Evolutionary conservation across 2,329 filamentous ascomycete genomes (phyloP).

Genomic region (Uncinocarpus reesii): DNA sequence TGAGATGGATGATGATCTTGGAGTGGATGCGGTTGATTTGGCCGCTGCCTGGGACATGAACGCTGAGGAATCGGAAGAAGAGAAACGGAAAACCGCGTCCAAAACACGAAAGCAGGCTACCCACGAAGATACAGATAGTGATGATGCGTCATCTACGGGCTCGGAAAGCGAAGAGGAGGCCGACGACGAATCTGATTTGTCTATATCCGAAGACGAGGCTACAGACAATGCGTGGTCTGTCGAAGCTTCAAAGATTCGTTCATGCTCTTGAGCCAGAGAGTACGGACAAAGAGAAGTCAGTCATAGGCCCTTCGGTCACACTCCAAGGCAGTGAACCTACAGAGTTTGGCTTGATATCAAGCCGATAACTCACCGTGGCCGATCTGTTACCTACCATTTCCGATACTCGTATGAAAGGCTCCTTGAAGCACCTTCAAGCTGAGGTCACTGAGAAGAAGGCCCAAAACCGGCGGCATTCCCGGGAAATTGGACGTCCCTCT

Average conservation of each 20-base stretch:
- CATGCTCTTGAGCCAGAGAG: conserved; percentile 48
- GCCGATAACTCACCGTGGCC: conserved; percentile 60
- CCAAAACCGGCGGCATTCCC: conserved; percentile 44
- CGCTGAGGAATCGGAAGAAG: conserved; percentile 40
- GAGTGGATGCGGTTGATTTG: conserved; percentile 54
- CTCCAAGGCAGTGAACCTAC: conserved; percentile 54
- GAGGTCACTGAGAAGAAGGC: conserved; percentile 34
- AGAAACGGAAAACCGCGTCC: conserved; percentile 20
- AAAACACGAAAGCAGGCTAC: conserved; percentile 26
- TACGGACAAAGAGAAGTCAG: conserved; percentile 27
- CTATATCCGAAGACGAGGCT: conserved; percentile 39
- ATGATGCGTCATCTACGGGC: conserved; percentile 39
- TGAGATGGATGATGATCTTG: conserved; percentile 53
- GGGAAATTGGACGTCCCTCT: conserved; percentile 74
- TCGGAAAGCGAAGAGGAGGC: conserved; percentile 38
- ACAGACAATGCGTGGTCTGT: conserved; percentile 44
- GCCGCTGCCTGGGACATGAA: conserved; percentile 52
- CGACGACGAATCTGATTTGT: conserved; percentile 40
- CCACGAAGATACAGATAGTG: conserved; percentile 25
- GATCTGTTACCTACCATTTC: conserved; percentile 64
- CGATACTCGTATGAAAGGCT: conserved; percentile 66
- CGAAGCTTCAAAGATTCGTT: conserved; percentile 58
- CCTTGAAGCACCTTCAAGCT: conserved; percentile 58
- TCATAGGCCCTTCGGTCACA: conserved; percentile 29
- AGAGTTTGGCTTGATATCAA: conserved; percentile 48